Conservation (phyloP, 208 protist species). For the Trypanosomatidae sp. region DNA sequence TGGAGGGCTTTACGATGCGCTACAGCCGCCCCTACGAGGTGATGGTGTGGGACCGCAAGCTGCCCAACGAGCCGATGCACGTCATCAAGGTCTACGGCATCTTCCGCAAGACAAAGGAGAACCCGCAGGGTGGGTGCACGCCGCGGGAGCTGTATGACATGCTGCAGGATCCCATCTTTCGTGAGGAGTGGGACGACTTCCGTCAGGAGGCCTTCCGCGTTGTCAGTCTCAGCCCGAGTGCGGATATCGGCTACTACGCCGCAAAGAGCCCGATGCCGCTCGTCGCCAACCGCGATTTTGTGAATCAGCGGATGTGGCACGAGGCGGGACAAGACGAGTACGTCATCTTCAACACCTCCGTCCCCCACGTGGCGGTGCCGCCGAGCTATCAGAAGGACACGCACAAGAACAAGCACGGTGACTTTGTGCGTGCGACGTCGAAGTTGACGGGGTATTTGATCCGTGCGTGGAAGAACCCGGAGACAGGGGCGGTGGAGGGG, state of each 20-base stretch:
- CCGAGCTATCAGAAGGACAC: slow-evolving; percentile 44
- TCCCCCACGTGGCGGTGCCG: slow-evolving; percentile 63
- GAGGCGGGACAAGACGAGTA: slow-evolving; percentile 67
- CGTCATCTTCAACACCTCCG: slow-evolving; percentile 90
- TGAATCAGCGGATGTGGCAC: slow-evolving; percentile 90
- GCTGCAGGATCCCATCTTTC: slow-evolving; percentile 85
- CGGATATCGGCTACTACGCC: slow-evolving; percentile 94
- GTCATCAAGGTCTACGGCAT: slow-evolving; percentile 85
- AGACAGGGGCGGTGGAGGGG: slow-evolving; percentile 40
- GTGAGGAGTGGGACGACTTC: slow-evolving; percentile 74
- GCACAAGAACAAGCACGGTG: slow-evolving; percentile 48
- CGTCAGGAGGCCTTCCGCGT: slow-evolving; percentile 73
- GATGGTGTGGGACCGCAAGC: slow-evolving; percentile 74
- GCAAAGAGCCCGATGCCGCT: slow-evolving; percentile 71
- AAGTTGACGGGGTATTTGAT: slow-evolving; percentile 90
- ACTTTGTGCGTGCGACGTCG: slow-evolving; percentile 64
- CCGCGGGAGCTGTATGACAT: slow-evolving; percentile 68
- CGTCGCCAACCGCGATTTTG: slow-evolving; percentile 86
- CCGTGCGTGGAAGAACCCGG: slow-evolving; percentile 54
- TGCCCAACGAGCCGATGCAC: slow-evolving; percentile 66
- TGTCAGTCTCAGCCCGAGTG: slow-evolving; percentile 52
- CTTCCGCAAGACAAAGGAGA: slow-evolving; percentile 42
- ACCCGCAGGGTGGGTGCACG: slow-evolving; percentile 24
- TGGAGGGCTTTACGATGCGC: slow-evolving; percentile 71
- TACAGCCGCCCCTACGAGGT: slow-evolving; percentile 48